Conservation (phyloP, 768 basidiomycete genomes). For the Russula compacta region DNA sequence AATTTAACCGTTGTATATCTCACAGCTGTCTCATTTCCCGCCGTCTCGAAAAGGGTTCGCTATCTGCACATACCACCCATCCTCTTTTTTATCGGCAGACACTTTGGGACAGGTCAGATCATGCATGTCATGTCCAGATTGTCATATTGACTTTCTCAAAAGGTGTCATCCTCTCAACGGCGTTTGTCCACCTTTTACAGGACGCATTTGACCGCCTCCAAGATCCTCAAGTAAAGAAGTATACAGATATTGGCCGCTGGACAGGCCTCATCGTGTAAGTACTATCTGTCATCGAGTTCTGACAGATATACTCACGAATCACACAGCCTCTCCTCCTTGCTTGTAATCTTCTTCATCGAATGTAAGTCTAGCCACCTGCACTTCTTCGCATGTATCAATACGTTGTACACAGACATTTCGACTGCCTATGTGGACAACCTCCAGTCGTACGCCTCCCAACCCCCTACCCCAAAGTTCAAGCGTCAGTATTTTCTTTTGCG, state of each 20-base stretch:
- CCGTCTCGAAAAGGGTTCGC: conserved; percentile 45
- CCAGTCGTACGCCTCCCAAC: conserved; percentile 47
- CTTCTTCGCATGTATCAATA: neutral
- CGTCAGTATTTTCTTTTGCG: neutral
- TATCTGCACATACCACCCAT: conserved; percentile 54
- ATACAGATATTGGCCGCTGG: conserved; percentile 41
- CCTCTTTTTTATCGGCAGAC: conserved; percentile 78
- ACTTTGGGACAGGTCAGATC: conserved; percentile 54
- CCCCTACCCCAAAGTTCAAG: conserved; percentile 22
- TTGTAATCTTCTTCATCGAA: conserved; percentile 72
- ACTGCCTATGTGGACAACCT: conserved; percentile 67
- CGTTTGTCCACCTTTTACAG: conserved; percentile 73
- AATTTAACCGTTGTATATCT: neutral
- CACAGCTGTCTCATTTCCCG: conserved; percentile 65
- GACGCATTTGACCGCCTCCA: conserved; percentile 61
- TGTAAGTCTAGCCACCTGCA: conserved; percentile 36
- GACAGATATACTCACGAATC: neutral
- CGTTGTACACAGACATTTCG: conserved; percentile 46
- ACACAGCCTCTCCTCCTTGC: conserved; percentile 49
- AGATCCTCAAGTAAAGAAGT: conserved; percentile 35
- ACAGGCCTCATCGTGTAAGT: conserved; percentile 69
- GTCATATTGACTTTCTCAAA: conserved; percentile 17
- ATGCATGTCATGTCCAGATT: neutral
- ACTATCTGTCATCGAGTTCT: conserved; percentile 7
- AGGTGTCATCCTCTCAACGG: conserved; percentile 75